Evolutionary conservation across 768 basidiomycete species (phyloP).

Genomic region (Tulasnella sp.): DNA sequence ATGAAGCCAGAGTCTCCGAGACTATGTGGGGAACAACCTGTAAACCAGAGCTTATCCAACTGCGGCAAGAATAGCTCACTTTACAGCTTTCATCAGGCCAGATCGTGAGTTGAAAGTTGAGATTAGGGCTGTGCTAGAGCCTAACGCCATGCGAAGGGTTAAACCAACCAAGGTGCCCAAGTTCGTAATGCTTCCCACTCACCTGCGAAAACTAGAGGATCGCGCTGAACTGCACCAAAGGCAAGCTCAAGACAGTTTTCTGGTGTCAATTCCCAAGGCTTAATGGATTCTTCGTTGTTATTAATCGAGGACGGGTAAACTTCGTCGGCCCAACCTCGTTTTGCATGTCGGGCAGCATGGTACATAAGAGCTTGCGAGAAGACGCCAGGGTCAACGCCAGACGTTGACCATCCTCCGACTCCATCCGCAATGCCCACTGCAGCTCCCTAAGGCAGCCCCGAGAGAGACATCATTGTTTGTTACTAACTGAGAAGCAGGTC

Average conservation of each 20-base stretch:
- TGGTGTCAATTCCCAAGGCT: constrained; percentile 10
- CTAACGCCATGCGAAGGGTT: constrained; percentile 28
- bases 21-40: constrained; percentile 4
- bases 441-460: constrained; percentile 11
- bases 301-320: constrained; percentile 27
- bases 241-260: constrained; percentile 58
- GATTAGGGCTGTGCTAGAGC: constrained; percentile 76
- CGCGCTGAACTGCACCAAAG: constrained; percentile 56
- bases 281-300: not conserved
- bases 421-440: constrained; percentile 15
- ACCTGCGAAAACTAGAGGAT: constrained; percentile 37
- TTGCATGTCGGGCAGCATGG: constrained; percentile 1
- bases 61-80: constrained; percentile 5
- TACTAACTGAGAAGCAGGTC: not conserved
- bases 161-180: not conserved
- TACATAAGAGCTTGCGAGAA: constrained; percentile 16
- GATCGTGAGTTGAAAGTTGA: constrained; percentile 13
- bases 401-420: constrained; percentile 14
- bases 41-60: not conserved
- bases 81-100: constrained; percentile 13
- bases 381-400: constrained; percentile 11
- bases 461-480: not conserved
- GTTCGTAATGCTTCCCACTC: not conserved
- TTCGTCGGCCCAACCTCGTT: constrained; percentile 14
- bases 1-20: constrained; percentile 22